Conservation (phyloP, 2,329 filamentous ascomycete genomes). For the Alternaria novae-zelandiae region DNA sequence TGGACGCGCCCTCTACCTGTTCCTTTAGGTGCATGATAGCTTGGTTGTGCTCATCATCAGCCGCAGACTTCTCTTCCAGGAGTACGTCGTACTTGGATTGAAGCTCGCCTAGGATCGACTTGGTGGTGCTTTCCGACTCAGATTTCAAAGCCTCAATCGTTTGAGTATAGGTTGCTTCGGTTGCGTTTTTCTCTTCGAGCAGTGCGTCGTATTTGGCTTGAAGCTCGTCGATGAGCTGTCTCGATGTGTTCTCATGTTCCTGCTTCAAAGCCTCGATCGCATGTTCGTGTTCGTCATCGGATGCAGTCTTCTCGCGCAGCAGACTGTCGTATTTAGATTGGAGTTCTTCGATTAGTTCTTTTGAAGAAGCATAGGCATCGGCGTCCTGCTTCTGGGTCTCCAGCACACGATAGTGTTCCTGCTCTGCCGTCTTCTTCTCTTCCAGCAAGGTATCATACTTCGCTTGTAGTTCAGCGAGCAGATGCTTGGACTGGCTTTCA, state of each 20-base stretch:
- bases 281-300: conserved; percentile 30
- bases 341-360: conserved; percentile 15
- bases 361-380: conserved; percentile 24
- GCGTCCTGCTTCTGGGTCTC: conserved; percentile 37
- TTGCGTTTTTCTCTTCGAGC: conserved; percentile 3
- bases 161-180: neutral
- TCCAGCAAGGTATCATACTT: conserved; percentile 36
- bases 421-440: conserved; percentile 36
- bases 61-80: conserved; percentile 24
- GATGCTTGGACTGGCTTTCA: conserved; percentile 33
- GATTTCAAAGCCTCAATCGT: conserved; percentile 4
- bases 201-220: conserved; percentile 20
- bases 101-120: conserved; percentile 5
- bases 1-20: conserved; percentile 2
- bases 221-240: conserved; percentile 13
- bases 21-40: neutral
- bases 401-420: conserved; percentile 31
- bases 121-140: conserved; percentile 7
- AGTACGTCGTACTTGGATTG: conserved; percentile 26
- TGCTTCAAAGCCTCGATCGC: conserved; percentile 34
- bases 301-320: conserved; percentile 34
- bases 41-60: neutral
- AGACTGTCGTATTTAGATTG: conserved; percentile 25
- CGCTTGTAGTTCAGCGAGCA: conserved; percentile 35
- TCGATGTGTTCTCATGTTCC: conserved; percentile 27